Base-by-base conservation (phyloP, 1,139 yeast genomes). In the Debaryomycetaceae sp. region DNA sequence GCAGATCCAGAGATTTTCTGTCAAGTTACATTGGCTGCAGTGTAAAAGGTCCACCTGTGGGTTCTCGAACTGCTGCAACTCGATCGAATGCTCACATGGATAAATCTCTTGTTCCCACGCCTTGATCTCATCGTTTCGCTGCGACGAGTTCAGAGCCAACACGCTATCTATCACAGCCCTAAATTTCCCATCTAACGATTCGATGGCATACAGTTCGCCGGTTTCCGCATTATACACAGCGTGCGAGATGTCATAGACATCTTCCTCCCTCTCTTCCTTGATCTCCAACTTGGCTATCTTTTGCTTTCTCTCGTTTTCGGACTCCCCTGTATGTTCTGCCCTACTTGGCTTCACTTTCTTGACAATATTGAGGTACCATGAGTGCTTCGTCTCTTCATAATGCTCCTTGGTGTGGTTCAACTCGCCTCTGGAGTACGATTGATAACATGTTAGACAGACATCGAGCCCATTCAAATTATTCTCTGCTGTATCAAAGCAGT, bases 71-170 rank as follows among this genome's bases (percentile, higher is more conserved):
- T 80, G 86, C 38, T 66, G 57, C 39, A 87, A 68, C 13, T 71
- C 74, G 37, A 74, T 60, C 0, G 91, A 80, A 62, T 93, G 99
- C 37, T 72, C 78, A 62, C 99, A 93, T 0, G 96, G 82, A 11
- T 73, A 62, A 34, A 91, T 80, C 52, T 91, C 96, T 53, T 87
- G 86, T 58, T 89, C 95, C 99, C 99, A 93, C 3, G 96, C 84
- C 55, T 83, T 81, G 45, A 90, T 80, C 57, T 90, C 96, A 53
- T 87, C 84, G 35, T 79, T 76, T 44, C 79, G 74, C 22, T 78
- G 72, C 8, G 83, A 76, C 0, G 97, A 89, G 44, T 83, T 82
- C 1, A 95, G 79, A 5, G 62, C 63, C 44, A 88, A 54, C 5
- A 93, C 78, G 2, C 69, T 74, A 1, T 73, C 69, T 0, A 84